A percentile compares a stretch with the other conserved stretches of the same genome.
Conservation (phyloP, 495 filamentous ascomycete species). For the Lophiotrema nucula region DNA sequence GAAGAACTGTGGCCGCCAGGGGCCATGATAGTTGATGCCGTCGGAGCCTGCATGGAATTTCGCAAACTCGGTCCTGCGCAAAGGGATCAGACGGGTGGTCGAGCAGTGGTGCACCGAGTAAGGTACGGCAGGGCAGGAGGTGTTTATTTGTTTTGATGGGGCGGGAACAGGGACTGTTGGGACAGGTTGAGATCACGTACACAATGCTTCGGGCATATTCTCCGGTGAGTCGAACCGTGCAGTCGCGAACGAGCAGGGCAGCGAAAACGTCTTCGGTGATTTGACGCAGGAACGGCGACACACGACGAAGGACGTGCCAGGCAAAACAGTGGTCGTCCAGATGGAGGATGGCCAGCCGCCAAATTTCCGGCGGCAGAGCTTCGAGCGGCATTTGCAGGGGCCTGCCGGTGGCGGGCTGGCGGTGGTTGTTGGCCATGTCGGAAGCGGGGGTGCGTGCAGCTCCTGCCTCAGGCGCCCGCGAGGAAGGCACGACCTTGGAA, state of each 20-base stretch:
- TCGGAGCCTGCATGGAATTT: neutral
- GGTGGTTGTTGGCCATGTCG: no score
- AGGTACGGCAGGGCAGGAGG: neutral
- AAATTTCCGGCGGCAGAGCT: conserved; percentile 8
- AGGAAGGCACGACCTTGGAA: no score
- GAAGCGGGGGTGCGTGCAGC: neutral
- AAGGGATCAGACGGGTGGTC: neutral
- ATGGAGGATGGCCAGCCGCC: neutral
- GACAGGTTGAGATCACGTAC: neutral
- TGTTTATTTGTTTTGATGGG: neutral
- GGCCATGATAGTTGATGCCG: neutral
- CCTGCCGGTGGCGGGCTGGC: neutral
- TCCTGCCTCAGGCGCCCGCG: no score
- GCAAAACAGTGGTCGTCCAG: conserved; percentile 9
- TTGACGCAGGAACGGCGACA: neutral
- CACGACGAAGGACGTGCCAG: conserved; percentile 13
- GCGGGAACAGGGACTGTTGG: neutral
- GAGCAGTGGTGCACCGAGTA: neutral
- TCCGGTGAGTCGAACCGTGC: conserved; percentile 1
- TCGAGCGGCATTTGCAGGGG: neutral
- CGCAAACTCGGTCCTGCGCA: neutral
- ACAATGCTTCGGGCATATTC: neutral
- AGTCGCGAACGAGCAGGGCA: neutral
- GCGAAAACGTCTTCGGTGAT: conserved; percentile 17
- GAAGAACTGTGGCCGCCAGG: neutral